A percentile compares a stretch with the other conserved stretches of the same genome.
phyloP scores from a whole-genome alignment of 164 flowering plant genomes.

The Vitis rotundifolia region DNA sequence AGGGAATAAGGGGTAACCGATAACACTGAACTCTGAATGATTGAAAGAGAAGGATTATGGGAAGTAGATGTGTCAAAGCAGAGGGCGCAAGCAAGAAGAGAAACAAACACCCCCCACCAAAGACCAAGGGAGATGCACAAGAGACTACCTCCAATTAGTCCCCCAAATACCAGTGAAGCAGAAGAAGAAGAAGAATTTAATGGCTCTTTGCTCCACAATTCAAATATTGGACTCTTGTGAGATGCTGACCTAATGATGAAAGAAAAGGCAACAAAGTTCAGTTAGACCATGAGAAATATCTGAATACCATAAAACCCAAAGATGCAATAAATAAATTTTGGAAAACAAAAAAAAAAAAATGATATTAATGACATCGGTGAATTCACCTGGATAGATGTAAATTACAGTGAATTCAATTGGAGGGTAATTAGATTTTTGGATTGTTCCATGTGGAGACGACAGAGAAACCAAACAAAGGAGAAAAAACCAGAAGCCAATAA shows the following conservation, averaged over 20 bases:
- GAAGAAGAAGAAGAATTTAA: constrained; percentile 30
- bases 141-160: constrained; percentile 29
- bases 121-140: constrained; percentile 29
- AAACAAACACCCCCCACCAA: constrained; percentile 26
- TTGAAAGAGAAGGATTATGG: constrained; percentile 20
- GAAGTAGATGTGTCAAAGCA: constrained; percentile 34
- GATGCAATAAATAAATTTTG: constrained; percentile 33
- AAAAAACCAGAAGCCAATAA: constrained; percentile 23
- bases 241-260: constrained; percentile 53
- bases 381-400: constrained; percentile 10
- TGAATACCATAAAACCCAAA: constrained; percentile 35
- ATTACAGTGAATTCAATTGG: constrained; percentile 15
- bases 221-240: constrained; percentile 46
- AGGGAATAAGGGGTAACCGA: not conserved
- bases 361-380: constrained; percentile 24
- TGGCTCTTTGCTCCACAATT: constrained; percentile 34
- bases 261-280: constrained; percentile 39
- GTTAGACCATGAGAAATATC: constrained; percentile 65
- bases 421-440: constrained; percentile 36
- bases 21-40: constrained; percentile 18
- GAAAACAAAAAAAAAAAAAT: constrained; percentile 8
- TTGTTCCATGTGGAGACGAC: constrained; percentile 31
- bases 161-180: constrained; percentile 19
- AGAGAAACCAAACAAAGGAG: constrained; percentile 27
- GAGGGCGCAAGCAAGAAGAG: constrained; percentile 23